A percentile compares a stretch with the other conserved stretches of the same genome.
phyloP scores from a whole-genome alignment of 106 monocot species.

The Platanthera guangdongensis region DNA sequence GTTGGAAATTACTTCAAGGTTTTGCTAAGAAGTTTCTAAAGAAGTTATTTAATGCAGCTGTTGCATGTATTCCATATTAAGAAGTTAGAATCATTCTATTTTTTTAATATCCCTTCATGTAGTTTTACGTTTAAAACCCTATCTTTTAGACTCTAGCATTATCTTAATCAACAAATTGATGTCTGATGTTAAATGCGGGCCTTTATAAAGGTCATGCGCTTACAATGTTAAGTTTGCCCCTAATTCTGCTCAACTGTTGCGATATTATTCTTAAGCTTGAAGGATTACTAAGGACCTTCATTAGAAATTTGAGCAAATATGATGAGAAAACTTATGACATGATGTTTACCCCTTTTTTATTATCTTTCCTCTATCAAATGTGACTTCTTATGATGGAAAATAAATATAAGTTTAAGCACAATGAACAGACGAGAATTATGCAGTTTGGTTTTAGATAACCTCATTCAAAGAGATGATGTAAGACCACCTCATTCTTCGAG shows the following conservation, averaged over 20 bases:
- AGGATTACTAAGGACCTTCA: too few relatives aligned
- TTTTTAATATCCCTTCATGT: too few relatives aligned
- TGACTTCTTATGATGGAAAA: background rate
- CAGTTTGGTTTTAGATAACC: background rate
- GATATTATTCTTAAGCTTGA: too few relatives aligned
- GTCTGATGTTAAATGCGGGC: too few relatives aligned
- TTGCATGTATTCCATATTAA: background rate
- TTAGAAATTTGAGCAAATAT: too few relatives aligned
- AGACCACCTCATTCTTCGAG: background rate
- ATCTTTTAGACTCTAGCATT: too few relatives aligned
- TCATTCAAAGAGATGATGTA: background rate
- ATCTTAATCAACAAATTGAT: too few relatives aligned
- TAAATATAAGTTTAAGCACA: background rate
- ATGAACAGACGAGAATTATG: background rate
- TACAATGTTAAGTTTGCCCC: too few relatives aligned
- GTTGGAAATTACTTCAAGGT: conserved; percentile 89
- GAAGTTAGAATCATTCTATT: background rate
- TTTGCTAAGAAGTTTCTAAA: background rate
- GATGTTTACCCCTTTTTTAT: background rate
- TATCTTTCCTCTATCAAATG: background rate
- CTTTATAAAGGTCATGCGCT: too few relatives aligned
- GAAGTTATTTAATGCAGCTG: background rate
- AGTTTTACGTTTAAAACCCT: too few relatives aligned
- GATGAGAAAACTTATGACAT: too few relatives aligned
- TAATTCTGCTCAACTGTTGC: too few relatives aligned